Evolutionary conservation across 2,329 filamentous ascomycete species (phyloP).

Genomic region (Purpureocillium lavendulum): DNA sequence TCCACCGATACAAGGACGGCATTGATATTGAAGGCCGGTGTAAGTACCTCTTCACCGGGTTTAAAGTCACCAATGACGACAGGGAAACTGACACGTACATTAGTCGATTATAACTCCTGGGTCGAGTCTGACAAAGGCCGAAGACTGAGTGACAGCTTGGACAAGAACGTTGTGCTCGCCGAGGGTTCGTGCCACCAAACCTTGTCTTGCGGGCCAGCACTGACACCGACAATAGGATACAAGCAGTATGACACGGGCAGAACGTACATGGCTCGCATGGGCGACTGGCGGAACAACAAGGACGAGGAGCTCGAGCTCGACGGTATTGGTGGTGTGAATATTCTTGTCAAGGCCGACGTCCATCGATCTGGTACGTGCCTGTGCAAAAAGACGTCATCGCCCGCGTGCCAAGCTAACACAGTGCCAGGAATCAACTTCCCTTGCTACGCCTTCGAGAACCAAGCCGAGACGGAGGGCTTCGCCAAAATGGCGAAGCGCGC

Average conservation of each 20-base stretch:
- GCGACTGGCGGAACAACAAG: constrained; percentile 86
- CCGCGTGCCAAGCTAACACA: constrained; percentile 13
- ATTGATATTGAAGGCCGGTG: constrained; percentile 91
- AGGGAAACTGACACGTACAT: constrained; percentile 8
- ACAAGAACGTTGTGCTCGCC: constrained; percentile 75
- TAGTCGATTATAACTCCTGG: constrained; percentile 99
- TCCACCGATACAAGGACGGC: constrained; percentile 76
- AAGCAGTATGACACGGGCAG: constrained; percentile 87
- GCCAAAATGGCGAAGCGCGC: constrained; percentile 97
- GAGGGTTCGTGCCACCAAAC: constrained; percentile 54
- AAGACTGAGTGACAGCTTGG: constrained; percentile 62
- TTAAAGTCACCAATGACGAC: background rate
- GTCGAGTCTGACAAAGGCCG: constrained; percentile 82
- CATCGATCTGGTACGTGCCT: constrained; percentile 71
- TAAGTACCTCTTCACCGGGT: constrained; percentile 37
- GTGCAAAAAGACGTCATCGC: background rate
- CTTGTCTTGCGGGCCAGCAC: no score
- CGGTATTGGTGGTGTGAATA: constrained; percentile 94
- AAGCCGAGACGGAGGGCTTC: constrained; percentile 97
- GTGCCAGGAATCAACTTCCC: constrained; percentile 88
- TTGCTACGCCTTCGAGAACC: constrained; percentile 93
- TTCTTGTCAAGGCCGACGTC: constrained; percentile 95
- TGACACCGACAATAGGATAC: constrained; percentile 53
- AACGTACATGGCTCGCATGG: constrained; percentile 82
- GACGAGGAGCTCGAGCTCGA: constrained; percentile 89